Base-by-base conservation (phyloP, 176 grass and related monocot species). In the Oryza glaberrima region DNA sequence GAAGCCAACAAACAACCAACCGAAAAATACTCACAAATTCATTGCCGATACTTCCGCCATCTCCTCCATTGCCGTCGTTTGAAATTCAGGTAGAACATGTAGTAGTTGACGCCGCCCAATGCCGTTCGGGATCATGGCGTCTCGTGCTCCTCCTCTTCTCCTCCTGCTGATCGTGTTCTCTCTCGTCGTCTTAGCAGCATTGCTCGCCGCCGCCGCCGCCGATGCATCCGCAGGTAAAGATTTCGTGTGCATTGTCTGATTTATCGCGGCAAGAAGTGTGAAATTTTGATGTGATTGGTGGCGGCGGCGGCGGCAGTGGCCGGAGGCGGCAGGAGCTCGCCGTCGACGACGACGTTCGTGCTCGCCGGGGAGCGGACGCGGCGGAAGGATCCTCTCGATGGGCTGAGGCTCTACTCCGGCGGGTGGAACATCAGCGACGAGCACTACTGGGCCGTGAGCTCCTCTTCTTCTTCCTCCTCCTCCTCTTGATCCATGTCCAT, bases 381-480 rank as follows among this genome's bases (percentile, higher is more conserved):
- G 0, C 94, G 96, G 51, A 92, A 90, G 89, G 96, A 98, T 56
- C 96, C 93, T 12, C 89, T 95, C 13, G 84, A 87, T 67, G 87
- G 91, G 47, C 56, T 98, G 58, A 78, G 70, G 67, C 44, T 82
- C 73, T 98, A 98, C 83, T 79, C 81, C 69, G 91, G 81, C 56
- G 96, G 96, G 0, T 98, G 96, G 96, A 98, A 98, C 86, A 94
- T 98, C 76, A 98, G 93, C 81, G 67, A 83, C 87, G 82, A 83
- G 7, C 93, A 98, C 81, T 98, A 95, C 77, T 95, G 87, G 87
- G 87, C 93, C 23, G 96, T 98, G 77, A 87, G 88, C 58, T 30
- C 19, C 28, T 44, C 26, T 20, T 52, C 3, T 7, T 41, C 40
- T 8, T 56, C 4, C 16, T 46, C 26, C 36, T 54, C 4, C n/a